Percentiles rank a stretch among this genome's conserved stretches.
These are phyloP conservation scores for Sherardia arvensis DNA, from an alignment of 257 asterid species.

Conservation along the genomic window DNA sequence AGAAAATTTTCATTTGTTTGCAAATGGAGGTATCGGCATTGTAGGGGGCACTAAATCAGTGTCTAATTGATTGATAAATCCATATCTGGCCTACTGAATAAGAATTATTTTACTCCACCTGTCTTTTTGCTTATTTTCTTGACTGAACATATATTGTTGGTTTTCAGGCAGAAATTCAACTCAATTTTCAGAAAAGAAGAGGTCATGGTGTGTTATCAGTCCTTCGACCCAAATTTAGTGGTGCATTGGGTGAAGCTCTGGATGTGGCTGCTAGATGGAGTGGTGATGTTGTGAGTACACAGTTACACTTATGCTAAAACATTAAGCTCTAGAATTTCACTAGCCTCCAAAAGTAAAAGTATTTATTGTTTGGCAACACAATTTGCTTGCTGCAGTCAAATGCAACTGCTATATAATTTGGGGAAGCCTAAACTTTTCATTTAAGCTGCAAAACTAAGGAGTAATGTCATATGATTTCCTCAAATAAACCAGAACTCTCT, in stretches of 20 bases:
- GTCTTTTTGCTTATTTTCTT: neutral
- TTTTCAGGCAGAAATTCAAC: constrained; percentile 84
- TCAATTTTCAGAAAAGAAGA: constrained; percentile 91
- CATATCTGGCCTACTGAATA: neutral
- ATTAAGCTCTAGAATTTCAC: neutral
- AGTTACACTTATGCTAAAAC: constrained; percentile 11
- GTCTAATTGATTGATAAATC: neutral
- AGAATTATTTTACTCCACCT: neutral
- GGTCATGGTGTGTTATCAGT: constrained; percentile 94
- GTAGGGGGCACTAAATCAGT: neutral
- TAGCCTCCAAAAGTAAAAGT: neutral
- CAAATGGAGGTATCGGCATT: neutral
- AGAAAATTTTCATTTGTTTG: neutral
- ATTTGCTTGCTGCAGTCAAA: neutral
- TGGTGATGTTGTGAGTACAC: constrained; percentile 89
- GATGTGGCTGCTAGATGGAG: constrained; percentile 99
- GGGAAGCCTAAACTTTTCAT: neutral
- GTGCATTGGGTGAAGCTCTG: constrained; percentile 94
- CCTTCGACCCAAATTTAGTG: constrained; percentile 93
- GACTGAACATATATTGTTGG: constrained; percentile 6
- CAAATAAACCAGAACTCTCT: neutral
- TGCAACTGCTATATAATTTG: neutral
- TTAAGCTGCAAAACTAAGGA: neutral
- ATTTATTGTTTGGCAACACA: neutral
- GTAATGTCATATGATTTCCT: neutral